phyloP scores from a whole-genome alignment of 371 early-diverging fungal species.

The Vittaforma corneae region DNA sequence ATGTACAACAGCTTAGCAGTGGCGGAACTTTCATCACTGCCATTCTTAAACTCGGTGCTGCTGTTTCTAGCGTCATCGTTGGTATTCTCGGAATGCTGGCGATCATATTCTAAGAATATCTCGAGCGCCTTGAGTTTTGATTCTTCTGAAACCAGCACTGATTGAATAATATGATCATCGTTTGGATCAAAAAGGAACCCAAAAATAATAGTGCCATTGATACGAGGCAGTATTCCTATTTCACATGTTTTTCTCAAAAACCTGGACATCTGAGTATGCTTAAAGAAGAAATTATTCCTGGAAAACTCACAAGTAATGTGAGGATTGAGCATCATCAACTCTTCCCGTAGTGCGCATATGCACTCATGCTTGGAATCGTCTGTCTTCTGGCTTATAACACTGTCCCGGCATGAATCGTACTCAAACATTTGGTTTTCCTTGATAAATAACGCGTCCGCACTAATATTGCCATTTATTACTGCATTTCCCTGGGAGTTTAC shows the following conservation, averaged over 20 bases:
- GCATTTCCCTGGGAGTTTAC: no score
- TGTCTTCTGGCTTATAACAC: no score
- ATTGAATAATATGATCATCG: constrained; percentile 30
- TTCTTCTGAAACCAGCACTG: constrained; percentile 22
- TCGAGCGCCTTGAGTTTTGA: not conserved
- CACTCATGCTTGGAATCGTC: no score
- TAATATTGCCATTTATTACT: no score
- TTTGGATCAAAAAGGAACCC: constrained; percentile 36
- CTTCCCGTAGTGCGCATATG: no score
- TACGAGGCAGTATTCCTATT: constrained; percentile 34
- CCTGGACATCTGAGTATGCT: constrained; percentile 14
- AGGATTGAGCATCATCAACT: no score
- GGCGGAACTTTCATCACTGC: not conserved
- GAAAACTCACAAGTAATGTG: no score
- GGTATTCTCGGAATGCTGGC: no score
- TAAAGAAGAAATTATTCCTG: constrained; percentile 28
- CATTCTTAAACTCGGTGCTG: not conserved
- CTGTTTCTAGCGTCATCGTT: no score
- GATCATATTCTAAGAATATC: not conserved
- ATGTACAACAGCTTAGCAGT: constrained; percentile 8
- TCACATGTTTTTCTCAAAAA: constrained; percentile 35
- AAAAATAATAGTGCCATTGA: constrained; percentile 24
- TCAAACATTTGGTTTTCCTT: no score
- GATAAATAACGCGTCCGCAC: no score
- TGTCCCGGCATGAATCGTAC: no score